These are phyloP conservation scores for Xylaria venustula DNA, from an alignment of 495 filamentous ascomycete species.

Conservation along the genomic window DNA sequence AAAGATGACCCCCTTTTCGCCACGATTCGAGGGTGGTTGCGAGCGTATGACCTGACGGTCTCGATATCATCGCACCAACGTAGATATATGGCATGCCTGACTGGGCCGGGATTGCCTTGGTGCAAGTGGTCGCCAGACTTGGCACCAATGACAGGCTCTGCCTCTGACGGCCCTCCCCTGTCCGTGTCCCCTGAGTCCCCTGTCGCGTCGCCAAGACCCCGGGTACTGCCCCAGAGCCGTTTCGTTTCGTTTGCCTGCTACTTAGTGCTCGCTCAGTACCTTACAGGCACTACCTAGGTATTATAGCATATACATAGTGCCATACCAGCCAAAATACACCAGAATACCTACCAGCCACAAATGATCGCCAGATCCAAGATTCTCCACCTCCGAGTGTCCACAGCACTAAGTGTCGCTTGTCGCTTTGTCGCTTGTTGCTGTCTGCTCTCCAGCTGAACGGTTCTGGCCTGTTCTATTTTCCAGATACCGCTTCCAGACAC, in stretches of 20 bases:
- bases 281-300: too few species aligned
- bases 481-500: not conserved
- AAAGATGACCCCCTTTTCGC: not conserved
- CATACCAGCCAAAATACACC: not conserved
- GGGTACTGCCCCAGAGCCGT: not conserved
- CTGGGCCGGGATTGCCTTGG: not conserved
- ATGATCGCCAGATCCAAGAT: constrained; percentile 9
- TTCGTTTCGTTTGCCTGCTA: not conserved
- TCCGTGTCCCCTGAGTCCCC: too few species aligned
- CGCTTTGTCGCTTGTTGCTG: not conserved
- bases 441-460: not conserved
- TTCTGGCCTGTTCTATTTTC: constrained; percentile 7
- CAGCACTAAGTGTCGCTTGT: not conserved
- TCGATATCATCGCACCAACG: not conserved
- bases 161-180: not conserved
- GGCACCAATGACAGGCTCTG: constrained; percentile 4
- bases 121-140: not conserved
- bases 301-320: too few species aligned
- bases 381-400: constrained; percentile 12
- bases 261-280: not conserved
- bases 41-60: constrained; percentile 2
- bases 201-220: constrained; percentile 9
- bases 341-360: not conserved
- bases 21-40: not conserved
- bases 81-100: not conserved